Base-by-base conservation (phyloP, 768 basidiomycete species). In the Gyrodon lividus region DNA sequence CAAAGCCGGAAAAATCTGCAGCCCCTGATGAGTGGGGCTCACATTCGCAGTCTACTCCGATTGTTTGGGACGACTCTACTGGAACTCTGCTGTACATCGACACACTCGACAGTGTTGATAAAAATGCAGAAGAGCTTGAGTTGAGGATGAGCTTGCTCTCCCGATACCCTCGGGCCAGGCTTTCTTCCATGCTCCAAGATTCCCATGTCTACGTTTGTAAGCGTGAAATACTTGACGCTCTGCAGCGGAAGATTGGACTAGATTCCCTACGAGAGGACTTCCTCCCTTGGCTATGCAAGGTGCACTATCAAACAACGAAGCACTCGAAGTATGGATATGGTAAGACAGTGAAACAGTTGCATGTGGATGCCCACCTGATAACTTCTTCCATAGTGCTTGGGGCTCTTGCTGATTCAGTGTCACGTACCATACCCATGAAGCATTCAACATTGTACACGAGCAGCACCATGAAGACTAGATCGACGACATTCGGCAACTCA, bases 141-240 rank as follows among this genome's bases (percentile, higher is more conserved):
- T 60, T 95, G 39, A 78, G 83, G 52, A 90, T 92, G 85, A 78
- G 79, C 23, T 67, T 97, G 50, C 70, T 97, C 24, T 79, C 81
- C 59, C 92, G 92, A 46, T 86, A 89, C 64, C 88, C 92, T 7
- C 81, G 81, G 24, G 75, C 80, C 26, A 82, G 76, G 33, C 70
- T 97, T 26, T 86, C 89, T 2, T 78, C 81, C 12, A 77, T 72
- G 30, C 76, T 87, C 30, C 82, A 84, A 56, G 94, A 97, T 61
- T 90, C 94, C 1, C 94, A 97, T 67, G 88, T 96, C 28, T 97
- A 96, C 60, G 83, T 96, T 30, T 93, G 92, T 72, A 80, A 82
- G 56, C 80, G 81, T 52, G 77, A 81, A 16, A 75, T 96, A 7
- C 73, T 97, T 22, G 85, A 91, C 51, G 75, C 83, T 12, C 72